A percentile compares a stretch with the other conserved stretches of the same genome.
phyloP scores from a whole-genome alignment of 208 protist genomes.

The Phytomonas francai region DNA sequence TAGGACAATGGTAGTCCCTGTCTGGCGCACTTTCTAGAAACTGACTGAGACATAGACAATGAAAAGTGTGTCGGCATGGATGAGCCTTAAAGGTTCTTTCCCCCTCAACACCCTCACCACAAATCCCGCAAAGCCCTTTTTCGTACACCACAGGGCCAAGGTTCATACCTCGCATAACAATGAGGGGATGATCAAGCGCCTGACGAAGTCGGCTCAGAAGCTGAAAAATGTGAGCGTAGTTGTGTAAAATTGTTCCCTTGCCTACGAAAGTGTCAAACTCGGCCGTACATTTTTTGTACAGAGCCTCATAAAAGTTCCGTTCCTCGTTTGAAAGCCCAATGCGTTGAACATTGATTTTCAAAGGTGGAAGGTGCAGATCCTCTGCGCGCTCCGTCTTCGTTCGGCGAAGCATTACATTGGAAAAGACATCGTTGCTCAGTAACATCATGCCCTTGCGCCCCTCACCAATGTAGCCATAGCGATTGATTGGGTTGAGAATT shows the following conservation, averaged over 20 bases:
- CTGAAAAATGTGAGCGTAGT: constrained; percentile 94
- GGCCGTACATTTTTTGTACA: constrained; percentile 88
- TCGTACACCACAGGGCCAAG: constrained; percentile 41
- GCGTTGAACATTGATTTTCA: constrained; percentile 43
- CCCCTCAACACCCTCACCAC: constrained; percentile 54
- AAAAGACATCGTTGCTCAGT: constrained; percentile 84
- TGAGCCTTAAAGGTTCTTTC: constrained; percentile 45
- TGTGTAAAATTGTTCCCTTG: constrained; percentile 89
- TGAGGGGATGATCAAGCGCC: constrained; percentile 84
- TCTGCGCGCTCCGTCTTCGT: constrained; percentile 84
- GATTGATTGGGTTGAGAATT: constrained; percentile 92
- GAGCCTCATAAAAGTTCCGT: constrained; percentile 87
- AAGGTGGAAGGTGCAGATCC: constrained; percentile 72
- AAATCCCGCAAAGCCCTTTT: constrained; percentile 82
- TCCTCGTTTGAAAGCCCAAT: constrained; percentile 71
- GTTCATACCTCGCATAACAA: constrained; percentile 75
- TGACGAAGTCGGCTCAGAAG: constrained; percentile 89
- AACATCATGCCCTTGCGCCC: constrained; percentile 81
- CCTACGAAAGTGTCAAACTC: constrained; percentile 88
- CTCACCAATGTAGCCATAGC: constrained; percentile 91
- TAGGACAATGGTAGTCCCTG: constrained; percentile 73
- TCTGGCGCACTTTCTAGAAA: constrained; percentile 82
- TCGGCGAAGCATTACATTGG: constrained; percentile 83
- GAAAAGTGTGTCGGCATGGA: constrained; percentile 81
- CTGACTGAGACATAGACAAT: constrained; percentile 74